Evolutionary conservation across 2,329 filamentous ascomycete genomes (phyloP), one percentile per base, ranked within the genome.

Genomic region (Fusarium pseudoanthophilum): DNA sequence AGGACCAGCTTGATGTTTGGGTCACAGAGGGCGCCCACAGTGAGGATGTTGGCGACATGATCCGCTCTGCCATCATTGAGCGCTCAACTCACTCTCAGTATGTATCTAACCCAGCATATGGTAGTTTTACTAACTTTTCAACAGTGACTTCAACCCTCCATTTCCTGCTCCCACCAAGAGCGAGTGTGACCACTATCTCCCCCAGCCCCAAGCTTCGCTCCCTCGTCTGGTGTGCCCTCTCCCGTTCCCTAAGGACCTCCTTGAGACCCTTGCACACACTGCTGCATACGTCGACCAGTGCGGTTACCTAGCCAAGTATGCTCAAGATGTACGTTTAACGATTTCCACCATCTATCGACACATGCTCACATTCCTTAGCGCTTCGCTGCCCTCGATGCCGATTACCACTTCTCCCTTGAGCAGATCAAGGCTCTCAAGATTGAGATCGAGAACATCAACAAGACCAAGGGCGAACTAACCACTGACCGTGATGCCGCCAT

Each of bases 271-370:
- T 8, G 21, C 40, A 16, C 69, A 75, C 15, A 66, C 71, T 5
- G 60, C 62, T 9, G 56, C 73, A 11, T 75, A 66, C 45, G 49
- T 65, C 0, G 73, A 75, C 11, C 65, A 74, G 24, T 70, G 69
- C 7, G 73, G 73, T 1, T 75, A 75, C n/a, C 53, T 73, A 1
- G 73, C 72, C 37, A 73, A 72, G 26, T 72, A 75, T 39, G 72
- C 72, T 6, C 42, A 67, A 1, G 67, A 69, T 7, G 72, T 72
- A 73, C 0, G 55, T 42, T 20, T 0, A 6, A 11, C 4, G 2
- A 0, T 1, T 4, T 4, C 2, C 7, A 20, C 2, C 1, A 11
- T 32, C 5, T 4, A 11, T 1, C 1, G 21, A 8, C 1, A 5
- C 1, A 16, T n/a, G 7, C 42, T 64, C 8, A 59, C 14, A 9